A percentile compares a stretch with the other conserved stretches of the same genome.
phyloP scores from a whole-genome alignment of 805 yeast species.

The Cephaloascus albidus region DNA sequence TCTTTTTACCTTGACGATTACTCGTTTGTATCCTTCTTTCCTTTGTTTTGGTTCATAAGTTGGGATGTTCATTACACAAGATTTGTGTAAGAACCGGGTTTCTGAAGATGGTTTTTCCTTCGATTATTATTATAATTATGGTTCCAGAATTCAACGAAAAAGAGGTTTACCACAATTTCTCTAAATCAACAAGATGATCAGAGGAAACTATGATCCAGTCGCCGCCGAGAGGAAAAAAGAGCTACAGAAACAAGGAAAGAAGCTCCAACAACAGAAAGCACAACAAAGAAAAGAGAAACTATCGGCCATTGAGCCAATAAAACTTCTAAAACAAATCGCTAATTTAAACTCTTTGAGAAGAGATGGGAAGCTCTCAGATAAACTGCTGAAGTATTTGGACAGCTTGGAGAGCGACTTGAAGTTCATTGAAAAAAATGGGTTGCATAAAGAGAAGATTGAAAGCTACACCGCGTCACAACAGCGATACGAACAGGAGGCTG shows the following conservation, averaged over 20 bases:
- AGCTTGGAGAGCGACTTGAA: slow-evolving; percentile 29
- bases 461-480: slow-evolving; percentile 13
- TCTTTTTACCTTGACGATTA: too few species aligned
- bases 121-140: slow-evolving; percentile 4
- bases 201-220: slow-evolving; percentile 11
- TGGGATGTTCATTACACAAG: too few species aligned
- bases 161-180: too few species aligned
- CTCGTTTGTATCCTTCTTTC: too few species aligned
- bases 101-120: slow-evolving; percentile 5
- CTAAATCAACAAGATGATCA: too few species aligned
- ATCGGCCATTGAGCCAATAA: slow-evolving; percentile 11
- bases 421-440: slow-evolving; percentile 21
- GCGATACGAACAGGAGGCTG: slow-evolving; percentile 8
- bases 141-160: slow-evolving; percentile 6
- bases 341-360: slow-evolving; percentile 13
- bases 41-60: too few species aligned
- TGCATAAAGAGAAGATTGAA: slow-evolving; percentile 20
- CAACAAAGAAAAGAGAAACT: slow-evolving; percentile 11
- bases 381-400: slow-evolving; percentile 21
- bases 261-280: slow-evolving; percentile 2
- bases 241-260: neutral
- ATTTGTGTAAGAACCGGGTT: too few species aligned
- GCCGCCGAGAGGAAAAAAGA: neutral
- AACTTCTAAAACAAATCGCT: slow-evolving; percentile 9
- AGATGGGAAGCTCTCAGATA: slow-evolving; percentile 24